phyloP scores from a whole-genome alignment of 345 rosid genomes.

The Hypericum perforatum region DNA sequence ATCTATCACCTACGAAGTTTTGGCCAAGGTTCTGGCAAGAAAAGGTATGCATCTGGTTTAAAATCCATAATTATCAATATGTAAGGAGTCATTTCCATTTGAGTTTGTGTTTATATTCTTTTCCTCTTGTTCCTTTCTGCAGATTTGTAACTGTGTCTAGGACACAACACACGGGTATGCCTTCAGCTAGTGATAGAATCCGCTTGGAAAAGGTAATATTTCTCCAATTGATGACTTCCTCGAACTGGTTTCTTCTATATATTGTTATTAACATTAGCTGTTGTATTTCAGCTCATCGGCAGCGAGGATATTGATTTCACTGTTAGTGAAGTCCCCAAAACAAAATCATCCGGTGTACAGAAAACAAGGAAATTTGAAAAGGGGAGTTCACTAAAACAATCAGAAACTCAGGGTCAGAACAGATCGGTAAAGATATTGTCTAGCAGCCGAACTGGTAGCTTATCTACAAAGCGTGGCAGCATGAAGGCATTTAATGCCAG shows the following conservation, averaged over 20 bases:
- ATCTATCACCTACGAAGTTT: constrained; percentile 54
- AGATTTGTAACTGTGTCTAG: constrained; percentile 65
- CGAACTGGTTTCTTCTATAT: constrained; percentile 2
- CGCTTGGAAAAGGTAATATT: constrained; percentile 61
- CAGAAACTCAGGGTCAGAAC: constrained; percentile 16
- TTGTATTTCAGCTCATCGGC: constrained; percentile 49
- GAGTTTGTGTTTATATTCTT: no score
- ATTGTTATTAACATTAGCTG: background rate
- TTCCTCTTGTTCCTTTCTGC: constrained; percentile 5
- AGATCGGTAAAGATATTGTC: constrained; percentile 25
- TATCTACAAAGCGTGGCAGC: constrained; percentile 20
- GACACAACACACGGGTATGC: constrained; percentile 73
- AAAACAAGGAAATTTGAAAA: constrained; percentile 23
- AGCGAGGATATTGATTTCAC: constrained; percentile 50
- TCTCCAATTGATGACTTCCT: constrained; percentile 3
- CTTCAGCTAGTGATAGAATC: constrained; percentile 59
- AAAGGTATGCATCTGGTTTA: constrained; percentile 32
- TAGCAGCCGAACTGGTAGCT: background rate
- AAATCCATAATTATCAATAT: background rate
- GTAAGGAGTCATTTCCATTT: background rate
- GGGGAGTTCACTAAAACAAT: constrained; percentile 8
- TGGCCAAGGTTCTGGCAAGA: constrained; percentile 75
- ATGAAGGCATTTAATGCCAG: constrained; percentile 42
- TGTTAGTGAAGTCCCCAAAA: constrained; percentile 31
- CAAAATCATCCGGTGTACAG: constrained; percentile 27